A percentile compares a stretch with the other conserved stretches of the same genome.
Evolutionary conservation across 352 stramenopile species (phyloP).

Genomic region (Pythium sukuiense): DNA sequence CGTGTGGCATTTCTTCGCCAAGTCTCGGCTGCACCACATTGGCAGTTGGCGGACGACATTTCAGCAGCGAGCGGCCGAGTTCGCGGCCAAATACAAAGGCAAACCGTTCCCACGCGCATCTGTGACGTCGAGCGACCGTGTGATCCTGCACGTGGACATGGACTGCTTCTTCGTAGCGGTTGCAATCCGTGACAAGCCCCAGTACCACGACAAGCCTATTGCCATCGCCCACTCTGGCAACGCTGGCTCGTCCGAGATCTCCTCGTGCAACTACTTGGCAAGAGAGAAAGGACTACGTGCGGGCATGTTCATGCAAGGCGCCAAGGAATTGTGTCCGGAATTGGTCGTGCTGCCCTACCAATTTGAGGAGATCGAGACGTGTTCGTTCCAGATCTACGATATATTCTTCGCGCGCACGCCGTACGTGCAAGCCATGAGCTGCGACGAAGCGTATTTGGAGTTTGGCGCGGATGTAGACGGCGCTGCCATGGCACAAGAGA

Average conservation of each 20-base stretch:
- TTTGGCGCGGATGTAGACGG: constrained; percentile 60
- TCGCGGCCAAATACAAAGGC: constrained; percentile 65
- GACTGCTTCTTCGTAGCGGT: constrained; percentile 97
- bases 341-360: constrained; percentile 94
- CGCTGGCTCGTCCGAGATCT: constrained; percentile 89
- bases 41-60: constrained; percentile 78
- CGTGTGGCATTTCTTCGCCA: constrained; percentile 80
- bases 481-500: constrained; percentile 62
- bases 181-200: constrained; percentile 77
- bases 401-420: constrained; percentile 89
- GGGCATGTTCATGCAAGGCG: constrained; percentile 93
- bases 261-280: constrained; percentile 95
- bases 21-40: constrained; percentile 86
- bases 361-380: constrained; percentile 89
- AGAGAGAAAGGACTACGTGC: constrained; percentile 89
- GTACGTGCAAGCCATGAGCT: constrained; percentile 93
- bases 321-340: constrained; percentile 90
- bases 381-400: constrained; percentile 92
- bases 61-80: constrained; percentile 61
- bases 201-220: constrained; percentile 76
- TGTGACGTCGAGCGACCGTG: constrained; percentile 47
- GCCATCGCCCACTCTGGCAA: constrained; percentile 89
- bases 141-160: constrained; percentile 97
- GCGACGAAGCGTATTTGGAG: constrained; percentile 95
- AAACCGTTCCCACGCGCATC: constrained; percentile 33